phyloP scores from a whole-genome alignment of 371 early-diverging fungal genomes.

The Thermomucor indicae-seudaticae region DNA sequence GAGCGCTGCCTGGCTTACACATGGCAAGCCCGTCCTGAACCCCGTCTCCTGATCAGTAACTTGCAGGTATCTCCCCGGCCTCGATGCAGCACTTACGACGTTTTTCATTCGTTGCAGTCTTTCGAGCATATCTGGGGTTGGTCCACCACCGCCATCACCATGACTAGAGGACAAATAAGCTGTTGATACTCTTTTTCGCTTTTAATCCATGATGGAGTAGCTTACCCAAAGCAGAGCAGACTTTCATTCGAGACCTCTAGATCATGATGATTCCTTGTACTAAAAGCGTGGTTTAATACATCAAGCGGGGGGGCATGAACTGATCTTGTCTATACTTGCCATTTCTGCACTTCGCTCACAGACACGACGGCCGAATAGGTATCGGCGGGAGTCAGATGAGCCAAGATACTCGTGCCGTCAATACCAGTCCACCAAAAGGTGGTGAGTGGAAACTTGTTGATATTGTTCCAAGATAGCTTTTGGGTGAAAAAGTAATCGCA shows the following conservation, averaged over 20 bases:
- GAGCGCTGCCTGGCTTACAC: constrained; percentile 71
- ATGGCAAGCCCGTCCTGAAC: constrained; percentile 69
- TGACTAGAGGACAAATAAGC: constrained; percentile 31
- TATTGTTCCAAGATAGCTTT: constrained; percentile 97
- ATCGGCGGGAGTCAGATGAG: constrained; percentile 84
- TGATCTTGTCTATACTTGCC: constrained; percentile 14
- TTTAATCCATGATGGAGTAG: too few species aligned
- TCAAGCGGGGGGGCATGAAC: not conserved
- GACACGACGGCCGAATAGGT: constrained; percentile 52
- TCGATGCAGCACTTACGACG: constrained; percentile 39
- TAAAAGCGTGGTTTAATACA: not conserved
- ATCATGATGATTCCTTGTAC: constrained; percentile 38
- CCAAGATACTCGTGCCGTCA: constrained; percentile 69
- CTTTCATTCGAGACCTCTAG: constrained; percentile 38
- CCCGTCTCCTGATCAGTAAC: not conserved
- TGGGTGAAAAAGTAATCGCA: constrained; percentile 96
- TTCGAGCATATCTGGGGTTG: constrained; percentile 83
- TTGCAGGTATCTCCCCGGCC: not conserved
- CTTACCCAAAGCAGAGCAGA: constrained; percentile 41
- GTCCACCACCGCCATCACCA: constrained; percentile 98
- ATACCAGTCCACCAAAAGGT: constrained; percentile 87
- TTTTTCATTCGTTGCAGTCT: constrained; percentile 71
- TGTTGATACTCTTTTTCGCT: not conserved
- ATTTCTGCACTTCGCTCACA: constrained; percentile 33
- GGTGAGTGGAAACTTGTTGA: constrained; percentile 95